Evolutionary conservation across 495 filamentous ascomycete species (phyloP).

Genomic region (Astrothelium macrocarpum): DNA sequence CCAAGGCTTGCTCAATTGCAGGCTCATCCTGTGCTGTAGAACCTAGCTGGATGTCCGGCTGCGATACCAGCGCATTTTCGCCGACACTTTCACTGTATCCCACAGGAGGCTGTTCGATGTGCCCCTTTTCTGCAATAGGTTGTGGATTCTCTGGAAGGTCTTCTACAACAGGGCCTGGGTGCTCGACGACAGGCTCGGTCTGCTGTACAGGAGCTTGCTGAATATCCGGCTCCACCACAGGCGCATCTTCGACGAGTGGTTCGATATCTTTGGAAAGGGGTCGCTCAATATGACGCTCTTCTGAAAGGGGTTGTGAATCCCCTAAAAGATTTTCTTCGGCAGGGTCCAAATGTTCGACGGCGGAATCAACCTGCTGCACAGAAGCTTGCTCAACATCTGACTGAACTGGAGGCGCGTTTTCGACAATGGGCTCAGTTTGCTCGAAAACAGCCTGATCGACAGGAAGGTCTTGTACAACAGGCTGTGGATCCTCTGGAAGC

Average conservation of each 20-base stretch:
- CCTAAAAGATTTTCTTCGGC: not conserved
- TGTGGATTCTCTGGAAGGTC: not conserved
- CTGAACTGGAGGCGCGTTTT: not conserved
- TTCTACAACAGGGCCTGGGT: not conserved
- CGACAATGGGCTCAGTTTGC: not conserved
- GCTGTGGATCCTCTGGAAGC: not conserved
- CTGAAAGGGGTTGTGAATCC: not conserved
- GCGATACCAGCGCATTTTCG: no score
- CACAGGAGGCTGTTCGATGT: not conserved
- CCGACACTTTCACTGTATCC: not conserved
- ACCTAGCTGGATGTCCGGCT: no score
- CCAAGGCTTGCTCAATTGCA: not conserved
- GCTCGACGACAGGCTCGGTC: not conserved
- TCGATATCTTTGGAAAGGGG: not conserved
- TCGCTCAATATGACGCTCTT: not conserved
- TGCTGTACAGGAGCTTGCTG: not conserved
- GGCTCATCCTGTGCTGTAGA: not conserved
- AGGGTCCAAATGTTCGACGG: not conserved
- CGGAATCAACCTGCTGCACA: no score
- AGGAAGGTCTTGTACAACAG: not conserved
- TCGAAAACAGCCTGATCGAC: not conserved
- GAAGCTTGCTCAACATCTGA: not conserved
- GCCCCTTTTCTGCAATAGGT: not conserved
- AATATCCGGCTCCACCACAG: not conserved
- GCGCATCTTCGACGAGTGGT: not conserved